Base-by-base conservation (phyloP, 2,329 filamentous ascomycete species). In the Cladophialophora psammophila region DNA sequence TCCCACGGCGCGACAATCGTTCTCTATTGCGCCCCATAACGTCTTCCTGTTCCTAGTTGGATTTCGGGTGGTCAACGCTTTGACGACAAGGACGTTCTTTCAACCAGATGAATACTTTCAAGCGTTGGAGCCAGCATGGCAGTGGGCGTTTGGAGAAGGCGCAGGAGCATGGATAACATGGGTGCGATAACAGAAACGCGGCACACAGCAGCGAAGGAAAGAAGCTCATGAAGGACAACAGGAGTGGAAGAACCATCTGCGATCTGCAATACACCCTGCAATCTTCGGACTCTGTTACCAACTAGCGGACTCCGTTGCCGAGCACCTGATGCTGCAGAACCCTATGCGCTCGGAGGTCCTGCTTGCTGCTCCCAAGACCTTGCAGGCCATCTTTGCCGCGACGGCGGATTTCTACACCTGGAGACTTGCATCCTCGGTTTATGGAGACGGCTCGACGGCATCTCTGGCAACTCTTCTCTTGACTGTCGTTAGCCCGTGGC, bases 51-150 rank as follows among this genome's bases (percentile, higher is more conserved):
- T 77, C 62, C 76, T 84, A 18, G 57, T 97, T 72, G 83, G 87
- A 48, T 86, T 96, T 70, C 92, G 95, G 63, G 85, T 94, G 71
- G 78, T 91, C 77, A 97, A 97, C 80, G 89, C 93, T 36, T 84
- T 95, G 73, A 88, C 85, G 69, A 83, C 96, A 65, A 84, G 87
- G 71, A 98, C 95, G 20, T 99, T 97, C 78, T 99, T 99, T 81
- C 95, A 99, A 79, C 95, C 95, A 34, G 95, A 99, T 82, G 95
- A 99, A 79, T 98, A 92, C 82, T 99, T 95, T 76, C 95, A 99
- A 77, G 91, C 93, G 1, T 86, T 98, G 53, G 95, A 99, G 81
- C 94, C 95, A 61, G 95, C 95, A 72, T 98, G 94, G 94, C 84
- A 89, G 74, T 85, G 95, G 63, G 91, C 91, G 2, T 97, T 97